Base-by-base conservation (phyloP, 768 basidiomycete genomes). In the Pilatotrama ljubarskyi region DNA sequence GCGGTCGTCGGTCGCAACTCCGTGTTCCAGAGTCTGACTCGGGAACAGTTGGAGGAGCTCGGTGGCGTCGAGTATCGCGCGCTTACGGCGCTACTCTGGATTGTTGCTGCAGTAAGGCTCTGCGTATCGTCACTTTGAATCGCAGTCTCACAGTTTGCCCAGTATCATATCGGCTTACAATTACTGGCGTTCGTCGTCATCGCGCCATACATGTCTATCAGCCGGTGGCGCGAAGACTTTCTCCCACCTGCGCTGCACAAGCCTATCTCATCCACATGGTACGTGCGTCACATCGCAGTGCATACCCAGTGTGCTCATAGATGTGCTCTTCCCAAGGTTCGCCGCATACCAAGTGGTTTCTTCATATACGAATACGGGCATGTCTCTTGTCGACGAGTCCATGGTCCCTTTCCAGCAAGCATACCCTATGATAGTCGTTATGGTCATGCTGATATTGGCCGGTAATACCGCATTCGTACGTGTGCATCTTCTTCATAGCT, bases 401-500 rank as follows among this genome's bases (percentile, higher is more conserved):
- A 93, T 99, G 93, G 52, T 96, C 3, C 95, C 94, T 0, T 98
- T 97, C 73, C 91, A 94, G 69, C 78, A 69, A 20, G 95, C 93
- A 17, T 94, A 93, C 68, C 82, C 85, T 2, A 87, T 93, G 87
- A 84, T 93, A 56, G 48, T 91, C 26, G 70, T 85, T 52, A 76
- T 94, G 80, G 78, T 85, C 0, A 74, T 94, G 46, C 75, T 92
- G 24, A 89, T 98, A 63, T 73, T 98, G 47, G 94, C 93, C 49
- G 96, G 96, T 10, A 98, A 98, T 70, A 97, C 95, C 43, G 88
- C 84, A 22, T 96, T 93, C 68, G 95, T 96, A 67, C 80, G 93
- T 88, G 5, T 17, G n/a, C n/a, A 38, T 47, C 29, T 46, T 36
- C 9, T 20, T 53, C 38, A 42, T 58, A 42, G 58, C 7, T 55